Base-by-base conservation (phyloP, 1,139 yeast genomes). In the Geotrichum cucujoidarum region DNA sequence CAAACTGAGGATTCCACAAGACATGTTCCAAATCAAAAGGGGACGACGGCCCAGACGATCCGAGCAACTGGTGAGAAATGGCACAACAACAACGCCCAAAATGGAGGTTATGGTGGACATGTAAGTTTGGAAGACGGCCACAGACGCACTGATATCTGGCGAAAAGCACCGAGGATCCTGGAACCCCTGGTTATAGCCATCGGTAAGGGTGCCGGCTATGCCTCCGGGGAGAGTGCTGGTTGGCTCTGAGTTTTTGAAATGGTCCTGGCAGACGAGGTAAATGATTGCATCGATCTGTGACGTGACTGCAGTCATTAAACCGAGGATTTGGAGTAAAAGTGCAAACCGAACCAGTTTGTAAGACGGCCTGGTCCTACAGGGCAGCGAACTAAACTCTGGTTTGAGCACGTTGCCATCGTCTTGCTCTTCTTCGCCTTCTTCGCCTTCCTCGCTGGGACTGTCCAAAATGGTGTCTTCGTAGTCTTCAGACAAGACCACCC, bases 11-110 rank as follows among this genome's bases (percentile, higher is more conserved):
- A 40, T 1, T 2, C 65, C 57, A 18, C 71, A 60, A 4, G 27
- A 17, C 43, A 49, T 42, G 25, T 47, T 35, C 50, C 69, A 67
- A 4, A 74, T 39, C 4, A 75, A 55, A 17, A 81, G 54, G 30
- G 78, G 68, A 52, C 71, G 76, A 41, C 94, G 68, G 0, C 95
- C 95, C 52, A 74, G 69, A 38, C 74, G 67, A 62, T 85, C 94
- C 3, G 87, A 78, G 30, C 78, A 58, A n/a, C 77, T 74, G 0
- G 88, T 87, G 10, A 80, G 60, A 54, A 75, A 48, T 3, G 65
- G 65, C 8, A 56, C 54, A 5, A 53, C 51, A 18, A 61, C 34
- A 17, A 61, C 54, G 1, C 61, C 56, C 39, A 61, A 42, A 2
- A 54, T 30, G 7, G 59, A 57, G 4, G 53, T 41, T 25, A 59